These are phyloP conservation scores for Mycena galericulata DNA, from an alignment of 768 basidiomycete species.

Conservation along the genomic window DNA sequence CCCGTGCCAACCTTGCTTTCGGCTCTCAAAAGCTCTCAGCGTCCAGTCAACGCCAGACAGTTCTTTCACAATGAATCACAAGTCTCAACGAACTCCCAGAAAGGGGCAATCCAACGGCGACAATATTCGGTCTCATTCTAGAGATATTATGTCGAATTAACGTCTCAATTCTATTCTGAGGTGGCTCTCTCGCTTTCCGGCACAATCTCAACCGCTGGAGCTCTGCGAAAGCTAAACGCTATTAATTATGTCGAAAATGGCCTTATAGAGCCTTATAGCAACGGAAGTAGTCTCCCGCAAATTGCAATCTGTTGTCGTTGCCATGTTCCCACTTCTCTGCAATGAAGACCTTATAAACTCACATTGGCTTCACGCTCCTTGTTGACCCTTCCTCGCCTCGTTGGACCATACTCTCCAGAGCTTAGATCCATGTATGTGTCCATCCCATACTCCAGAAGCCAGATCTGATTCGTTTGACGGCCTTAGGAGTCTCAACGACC, in stretches of 20 bases:
- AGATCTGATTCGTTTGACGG: not conserved
- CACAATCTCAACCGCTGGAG: too few relatives aligned
- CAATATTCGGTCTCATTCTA: too few relatives aligned
- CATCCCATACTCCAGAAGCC: not conserved
- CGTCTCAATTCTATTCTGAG: too few relatives aligned
- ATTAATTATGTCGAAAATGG: not conserved
- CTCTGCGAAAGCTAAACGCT: too few relatives aligned
- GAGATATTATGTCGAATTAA: too few relatives aligned
- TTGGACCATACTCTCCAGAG: not conserved
- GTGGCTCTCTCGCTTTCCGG: too few relatives aligned
- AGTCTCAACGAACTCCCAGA: too few relatives aligned
- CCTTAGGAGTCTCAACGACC: conserved; percentile 11
- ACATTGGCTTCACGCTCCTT: not conserved
- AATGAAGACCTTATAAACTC: not conserved
- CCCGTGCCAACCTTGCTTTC: too few relatives aligned
- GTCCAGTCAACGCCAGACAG: too few relatives aligned
- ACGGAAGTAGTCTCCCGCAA: not conserved
- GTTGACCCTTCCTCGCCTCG: not conserved
- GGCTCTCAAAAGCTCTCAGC: too few relatives aligned
- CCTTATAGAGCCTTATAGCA: not conserved
- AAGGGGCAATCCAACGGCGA: too few relatives aligned
- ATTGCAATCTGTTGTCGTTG: conserved; percentile 30
- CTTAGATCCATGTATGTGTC: conserved; percentile 1
- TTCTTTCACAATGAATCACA: too few relatives aligned
- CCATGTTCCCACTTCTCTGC: not conserved